Percentiles rank a stretch among this genome's conserved stretches.
These are phyloP conservation scores for Cicer yamashitae DNA, from an alignment of 306 rosid species.

Conservation along the genomic window DNA sequence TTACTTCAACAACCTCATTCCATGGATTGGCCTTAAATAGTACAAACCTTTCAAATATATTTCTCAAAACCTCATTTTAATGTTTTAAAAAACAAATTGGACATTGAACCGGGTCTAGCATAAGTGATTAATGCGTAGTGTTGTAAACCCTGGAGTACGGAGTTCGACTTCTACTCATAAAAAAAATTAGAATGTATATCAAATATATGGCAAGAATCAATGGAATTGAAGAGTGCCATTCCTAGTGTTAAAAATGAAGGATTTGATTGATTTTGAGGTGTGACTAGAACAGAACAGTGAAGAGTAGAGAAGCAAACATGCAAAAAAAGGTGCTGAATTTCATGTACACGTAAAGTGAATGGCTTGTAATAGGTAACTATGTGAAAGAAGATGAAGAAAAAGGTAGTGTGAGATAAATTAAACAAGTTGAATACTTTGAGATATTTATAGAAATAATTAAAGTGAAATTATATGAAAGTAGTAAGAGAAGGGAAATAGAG, in stretches of 20 bases:
- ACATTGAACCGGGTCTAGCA: neutral
- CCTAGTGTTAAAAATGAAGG: constrained; percentile 21
- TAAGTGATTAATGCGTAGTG: too few relatives aligned
- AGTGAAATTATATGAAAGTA: neutral
- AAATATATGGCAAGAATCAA: constrained; percentile 67
- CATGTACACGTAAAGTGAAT: constrained; percentile 37
- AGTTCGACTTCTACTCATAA: too few relatives aligned
- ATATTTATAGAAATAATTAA: constrained; percentile 43
- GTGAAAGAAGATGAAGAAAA: constrained; percentile 20
- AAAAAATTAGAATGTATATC: constrained; percentile 55
- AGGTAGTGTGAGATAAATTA: constrained; percentile 1
- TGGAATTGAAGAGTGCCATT: constrained; percentile 59
- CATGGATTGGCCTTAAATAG: too few relatives aligned
- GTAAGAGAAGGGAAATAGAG: neutral
- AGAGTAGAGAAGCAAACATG: constrained; percentile 39
- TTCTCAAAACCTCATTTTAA: neutral
- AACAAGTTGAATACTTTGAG: constrained; percentile 1
- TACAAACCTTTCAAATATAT: too few relatives aligned
- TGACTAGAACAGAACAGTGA: constrained; percentile 34
- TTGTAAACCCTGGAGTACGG: too few relatives aligned
- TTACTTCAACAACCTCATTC: too few relatives aligned
- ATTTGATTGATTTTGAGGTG: constrained; percentile 37
- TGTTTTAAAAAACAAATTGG: neutral
- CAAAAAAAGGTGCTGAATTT: constrained; percentile 42
- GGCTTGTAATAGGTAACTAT: constrained; percentile 23